phyloP scores from a whole-genome alignment of 2,329 filamentous ascomycete species.

The Nannizzia gypsea region DNA sequence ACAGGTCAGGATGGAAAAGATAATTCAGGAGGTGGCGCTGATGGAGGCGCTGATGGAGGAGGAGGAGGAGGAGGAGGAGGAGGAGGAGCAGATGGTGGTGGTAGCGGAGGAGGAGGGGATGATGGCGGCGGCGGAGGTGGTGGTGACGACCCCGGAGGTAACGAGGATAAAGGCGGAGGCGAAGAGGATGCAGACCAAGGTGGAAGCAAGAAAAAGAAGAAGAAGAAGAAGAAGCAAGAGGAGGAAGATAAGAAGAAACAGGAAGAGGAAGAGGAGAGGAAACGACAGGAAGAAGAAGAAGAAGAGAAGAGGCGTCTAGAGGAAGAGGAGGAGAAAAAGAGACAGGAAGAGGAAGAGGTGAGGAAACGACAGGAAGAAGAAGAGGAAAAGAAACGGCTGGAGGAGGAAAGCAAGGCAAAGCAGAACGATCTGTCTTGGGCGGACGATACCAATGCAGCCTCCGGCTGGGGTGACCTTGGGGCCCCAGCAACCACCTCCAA shows the following conservation, averaged over 20 bases:
- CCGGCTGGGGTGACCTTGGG: slow-evolving; percentile 40
- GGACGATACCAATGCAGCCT: slow-evolving; percentile 30
- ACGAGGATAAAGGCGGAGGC: slow-evolving; percentile 1
- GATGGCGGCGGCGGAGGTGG: slow-evolving; percentile 3
- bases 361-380: slow-evolving; percentile 17
- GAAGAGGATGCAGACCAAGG: slow-evolving; percentile 2
- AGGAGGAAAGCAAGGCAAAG: slow-evolving; percentile 19
- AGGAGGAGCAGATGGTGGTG: neutral
- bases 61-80: neutral
- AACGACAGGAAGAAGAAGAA: slow-evolving; percentile 3
- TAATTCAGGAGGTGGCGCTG: slow-evolving; percentile 6
- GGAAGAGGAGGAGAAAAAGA: slow-evolving; percentile 21
- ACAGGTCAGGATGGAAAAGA: slow-evolving; percentile 7
- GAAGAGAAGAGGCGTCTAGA: slow-evolving; percentile 6
- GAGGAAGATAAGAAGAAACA: slow-evolving; percentile 9
- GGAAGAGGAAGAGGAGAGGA: slow-evolving; percentile 10
- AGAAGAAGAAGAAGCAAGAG: slow-evolving; percentile 13
- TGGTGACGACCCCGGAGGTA: slow-evolving; percentile 2
- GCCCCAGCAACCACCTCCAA: slow-evolving; percentile 40
- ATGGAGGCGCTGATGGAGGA: neutral
- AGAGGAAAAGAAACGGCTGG: slow-evolving; percentile 26
- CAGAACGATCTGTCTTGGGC: slow-evolving; percentile 34
- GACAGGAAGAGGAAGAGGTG: slow-evolving; percentile 23
- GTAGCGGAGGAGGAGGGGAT: slow-evolving; percentile 6
- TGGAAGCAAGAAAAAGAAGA: slow-evolving; percentile 12